Conservation (phyloP, 805 yeast genomes). For the Isabelozyma heimii region DNA sequence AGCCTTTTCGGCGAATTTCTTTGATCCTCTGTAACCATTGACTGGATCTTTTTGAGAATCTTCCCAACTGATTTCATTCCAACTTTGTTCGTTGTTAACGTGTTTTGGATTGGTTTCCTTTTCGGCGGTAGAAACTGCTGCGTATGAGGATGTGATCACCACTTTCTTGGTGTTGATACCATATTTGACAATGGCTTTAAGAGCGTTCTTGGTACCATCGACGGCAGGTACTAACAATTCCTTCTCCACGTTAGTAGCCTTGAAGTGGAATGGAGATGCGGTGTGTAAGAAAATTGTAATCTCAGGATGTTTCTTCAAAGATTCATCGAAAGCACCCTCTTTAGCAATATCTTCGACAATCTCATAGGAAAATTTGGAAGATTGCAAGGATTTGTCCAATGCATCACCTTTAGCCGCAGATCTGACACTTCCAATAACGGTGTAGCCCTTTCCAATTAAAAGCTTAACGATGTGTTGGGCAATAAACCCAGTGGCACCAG, state of each 20-base stretch:
- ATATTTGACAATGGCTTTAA: constrained; percentile 44
- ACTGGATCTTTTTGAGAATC: constrained; percentile 38
- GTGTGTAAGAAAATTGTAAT: constrained; percentile 56
- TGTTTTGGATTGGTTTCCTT: constrained; percentile 31
- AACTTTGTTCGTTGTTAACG: constrained; percentile 42
- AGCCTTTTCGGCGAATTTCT: constrained; percentile 56
- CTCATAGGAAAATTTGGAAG: constrained; percentile 38
- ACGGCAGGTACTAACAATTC: constrained; percentile 57
- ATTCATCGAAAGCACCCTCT: constrained; percentile 44
- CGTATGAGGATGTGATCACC: constrained; percentile 52
- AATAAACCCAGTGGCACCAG: constrained; percentile 57
- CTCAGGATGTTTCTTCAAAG: constrained; percentile 47
- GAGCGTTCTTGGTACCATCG: constrained; percentile 51
- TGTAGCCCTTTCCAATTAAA: constrained; percentile 39
- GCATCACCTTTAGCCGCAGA: constrained; percentile 41
- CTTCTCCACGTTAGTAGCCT: constrained; percentile 42
- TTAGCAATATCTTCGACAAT: constrained; percentile 47
- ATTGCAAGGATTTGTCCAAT: constrained; percentile 20
- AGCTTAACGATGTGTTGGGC: constrained; percentile 48
- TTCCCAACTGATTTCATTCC: constrained; percentile 56
- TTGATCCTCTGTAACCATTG: constrained; percentile 56
- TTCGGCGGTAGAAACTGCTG: constrained; percentile 42
- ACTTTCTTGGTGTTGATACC: constrained; percentile 43
- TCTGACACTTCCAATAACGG: constrained; percentile 54
- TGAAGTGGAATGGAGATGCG: constrained; percentile 57